Evolutionary conservation across 495 filamentous ascomycete species (phyloP).

Genomic region (Xylaria acuta): DNA sequence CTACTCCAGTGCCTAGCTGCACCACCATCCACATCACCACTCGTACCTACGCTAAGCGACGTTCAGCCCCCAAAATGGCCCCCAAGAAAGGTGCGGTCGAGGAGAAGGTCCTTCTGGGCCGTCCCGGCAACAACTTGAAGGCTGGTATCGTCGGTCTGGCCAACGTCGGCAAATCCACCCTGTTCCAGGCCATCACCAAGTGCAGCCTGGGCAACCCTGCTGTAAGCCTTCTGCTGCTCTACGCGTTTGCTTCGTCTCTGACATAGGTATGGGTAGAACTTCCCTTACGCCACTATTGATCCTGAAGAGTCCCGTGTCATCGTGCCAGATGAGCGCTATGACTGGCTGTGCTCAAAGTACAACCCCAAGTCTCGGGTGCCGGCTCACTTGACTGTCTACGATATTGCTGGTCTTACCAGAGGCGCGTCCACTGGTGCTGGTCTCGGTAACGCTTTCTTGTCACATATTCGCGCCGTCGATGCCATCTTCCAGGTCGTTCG

Average conservation of each 20-base stretch:
- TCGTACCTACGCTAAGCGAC: conserved; percentile 59
- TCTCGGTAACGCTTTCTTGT: conserved; percentile 97
- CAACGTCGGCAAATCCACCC: conserved; percentile 99
- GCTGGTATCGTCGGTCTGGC: conserved; percentile 99
- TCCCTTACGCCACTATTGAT: conserved; percentile 98
- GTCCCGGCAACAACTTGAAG: conserved; percentile 98
- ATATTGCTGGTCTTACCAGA: conserved; percentile 96
- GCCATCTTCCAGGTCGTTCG: conserved; percentile 99
- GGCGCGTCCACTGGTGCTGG: conserved; percentile 97
- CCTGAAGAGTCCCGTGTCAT: conserved; percentile 98
- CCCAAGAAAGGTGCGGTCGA: conserved; percentile 76
- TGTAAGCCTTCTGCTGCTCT: conserved; percentile 54
- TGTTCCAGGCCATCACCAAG: conserved; percentile 99
- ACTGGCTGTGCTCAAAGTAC: conserved; percentile 95
- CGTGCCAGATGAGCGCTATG: conserved; percentile 93
- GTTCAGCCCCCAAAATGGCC: conserved; percentile 63
- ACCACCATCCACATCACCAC: conserved; percentile 51
- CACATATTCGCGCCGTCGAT: conserved; percentile 98
- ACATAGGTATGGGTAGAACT: conserved; percentile 68
- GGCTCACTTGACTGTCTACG: conserved; percentile 97
- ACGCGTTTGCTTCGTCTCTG: conserved; percentile 27
- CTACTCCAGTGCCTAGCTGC: conserved; percentile 51
- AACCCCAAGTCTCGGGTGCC: conserved; percentile 95
- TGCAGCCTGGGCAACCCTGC: conserved; percentile 97
- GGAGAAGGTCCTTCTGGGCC: conserved; percentile 86